phyloP scores from a whole-genome alignment of 228 moss, liverwort and hornwort genomes.

The Sphagnum fallax region DNA sequence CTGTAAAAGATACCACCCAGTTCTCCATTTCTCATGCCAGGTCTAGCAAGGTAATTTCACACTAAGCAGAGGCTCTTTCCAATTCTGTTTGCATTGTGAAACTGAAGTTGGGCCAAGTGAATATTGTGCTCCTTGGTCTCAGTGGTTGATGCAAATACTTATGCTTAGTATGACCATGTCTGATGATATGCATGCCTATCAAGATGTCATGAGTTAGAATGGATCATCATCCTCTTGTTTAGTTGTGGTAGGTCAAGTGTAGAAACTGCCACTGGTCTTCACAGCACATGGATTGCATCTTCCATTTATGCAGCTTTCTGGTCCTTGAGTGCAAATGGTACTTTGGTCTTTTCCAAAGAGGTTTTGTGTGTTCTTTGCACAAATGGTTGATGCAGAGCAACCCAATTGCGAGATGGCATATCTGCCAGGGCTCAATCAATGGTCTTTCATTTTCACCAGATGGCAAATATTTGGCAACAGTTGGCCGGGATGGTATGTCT shows the following conservation, averaged over 20 bases:
- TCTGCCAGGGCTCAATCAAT: constrained; percentile 87
- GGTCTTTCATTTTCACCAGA: constrained; percentile 80
- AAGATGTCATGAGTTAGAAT: not conserved
- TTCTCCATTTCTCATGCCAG: constrained; percentile 94
- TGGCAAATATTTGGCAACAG: constrained; percentile 78
- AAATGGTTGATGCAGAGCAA: constrained; percentile 74
- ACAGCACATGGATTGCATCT: too few species aligned
- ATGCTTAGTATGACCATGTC: too few species aligned
- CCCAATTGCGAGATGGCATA: constrained; percentile 96
- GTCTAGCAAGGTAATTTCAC: constrained; percentile 75
- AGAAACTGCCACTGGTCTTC: too few species aligned
- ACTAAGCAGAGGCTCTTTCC: not conserved
- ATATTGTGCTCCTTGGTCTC: not conserved
- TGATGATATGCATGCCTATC: too few species aligned
- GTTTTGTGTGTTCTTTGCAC: too few species aligned
- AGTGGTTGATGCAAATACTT: not conserved
- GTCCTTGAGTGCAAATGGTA: too few species aligned
- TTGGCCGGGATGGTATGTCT: constrained; percentile 96
- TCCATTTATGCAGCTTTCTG: too few species aligned
- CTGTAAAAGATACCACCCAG: constrained; percentile 74
- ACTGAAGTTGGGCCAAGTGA: not conserved
- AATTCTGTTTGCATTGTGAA: not conserved
- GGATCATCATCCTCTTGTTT: not conserved
- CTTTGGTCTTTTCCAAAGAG: too few species aligned
- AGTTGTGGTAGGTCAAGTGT: too few species aligned